A percentile compares a stretch with the other conserved stretches of the same genome.
These are phyloP conservation scores for Aureobasidium leucospermi DNA, from an alignment of 2,329 filamentous ascomycete species.

Conservation along the genomic window DNA sequence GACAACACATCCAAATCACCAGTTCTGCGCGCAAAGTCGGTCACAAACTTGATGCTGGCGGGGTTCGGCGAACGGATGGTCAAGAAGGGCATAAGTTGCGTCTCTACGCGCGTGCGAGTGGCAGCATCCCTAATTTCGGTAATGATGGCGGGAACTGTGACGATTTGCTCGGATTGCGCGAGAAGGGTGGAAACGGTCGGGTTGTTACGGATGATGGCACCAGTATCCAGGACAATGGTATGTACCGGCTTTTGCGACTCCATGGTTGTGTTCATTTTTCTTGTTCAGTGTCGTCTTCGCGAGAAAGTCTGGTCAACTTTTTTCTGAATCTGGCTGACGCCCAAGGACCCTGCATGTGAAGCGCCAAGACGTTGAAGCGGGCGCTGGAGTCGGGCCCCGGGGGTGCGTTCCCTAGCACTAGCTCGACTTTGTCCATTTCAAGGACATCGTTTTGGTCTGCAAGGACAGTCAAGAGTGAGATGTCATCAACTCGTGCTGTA, in stretches of 20 bases:
- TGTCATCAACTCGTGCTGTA: background rate
- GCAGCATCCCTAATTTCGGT: slow-evolving; percentile 80
- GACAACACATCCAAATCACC: slow-evolving; percentile 86
- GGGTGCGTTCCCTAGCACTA: no score
- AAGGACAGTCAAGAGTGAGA: background rate
- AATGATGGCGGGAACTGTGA: slow-evolving; percentile 80
- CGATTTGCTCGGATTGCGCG: slow-evolving; percentile 64
- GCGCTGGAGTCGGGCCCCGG: no score
- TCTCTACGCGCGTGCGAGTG: slow-evolving; percentile 74
- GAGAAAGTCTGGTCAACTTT: background rate
- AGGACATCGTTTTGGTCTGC: no score
- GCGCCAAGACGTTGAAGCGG: background rate
- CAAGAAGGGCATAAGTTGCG: slow-evolving; percentile 76
- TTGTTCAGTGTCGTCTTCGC: background rate
- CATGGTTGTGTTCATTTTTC: slow-evolving; percentile 19
- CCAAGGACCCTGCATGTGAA: background rate
- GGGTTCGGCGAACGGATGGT: slow-evolving; percentile 66
- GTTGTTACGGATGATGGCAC: slow-evolving; percentile 89
- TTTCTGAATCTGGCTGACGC: background rate
- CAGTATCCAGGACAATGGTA: slow-evolving; percentile 81
- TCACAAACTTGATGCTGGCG: slow-evolving; percentile 70
- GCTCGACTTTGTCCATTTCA: no score
- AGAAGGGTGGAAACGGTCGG: slow-evolving; percentile 77
- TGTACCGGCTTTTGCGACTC: slow-evolving; percentile 59
- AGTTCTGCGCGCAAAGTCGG: slow-evolving; percentile 79